Base-by-base conservation (phyloP, 768 basidiomycete genomes). In the Xerocomellus amylosporus region DNA sequence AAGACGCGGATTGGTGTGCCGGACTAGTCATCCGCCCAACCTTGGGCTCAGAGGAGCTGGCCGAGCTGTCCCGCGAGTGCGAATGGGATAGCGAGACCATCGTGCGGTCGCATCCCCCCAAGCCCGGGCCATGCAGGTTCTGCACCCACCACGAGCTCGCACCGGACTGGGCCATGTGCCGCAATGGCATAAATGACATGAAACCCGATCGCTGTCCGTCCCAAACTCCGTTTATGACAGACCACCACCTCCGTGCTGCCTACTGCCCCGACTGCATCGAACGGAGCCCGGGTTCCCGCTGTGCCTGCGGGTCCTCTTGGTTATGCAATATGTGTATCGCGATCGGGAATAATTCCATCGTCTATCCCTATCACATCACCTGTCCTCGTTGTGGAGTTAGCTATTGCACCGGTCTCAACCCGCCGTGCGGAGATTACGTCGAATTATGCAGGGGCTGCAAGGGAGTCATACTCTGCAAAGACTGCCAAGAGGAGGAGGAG, bases 1-100 rank as follows among this genome's bases (percentile, higher is more conserved):
- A 53, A 26, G 61, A 66, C 51, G 10, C 17, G 8, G 7, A 42
- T 1, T 63, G 64, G 64, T 66, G 64, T 36, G 22, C 42, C 5
- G 64, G 64, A 5, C 13, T 53, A 8, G 5, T 64, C 47, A 4
- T 28, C 31, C 20, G 57, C 3, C 64, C 55, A 9, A 9, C 52
- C 12, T 19, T 31, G 9, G 61, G 51, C 3, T 56, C 64, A 6
- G n/a, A 39, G 17, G 57, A 46, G 6, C 26, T 49, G 2, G 39
- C 34, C 9, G 12, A 55, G n/a, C 40, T 66, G 3, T 47, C 51
- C 19, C 34, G 7, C 13, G 10, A 49, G 17, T 24, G 20, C n/a
- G 26, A 53, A 0, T 63, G 55, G 58, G 64, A 50, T 44, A 15
- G 9, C 28, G 19, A 54, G n/a, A 49, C 40, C 24, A 55, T 63